Percentiles rank a stretch among this genome's conserved stretches.
Conservation (phyloP, 2,329 filamentous ascomycete species). For the Aaosphaeria pasadenensis region DNA sequence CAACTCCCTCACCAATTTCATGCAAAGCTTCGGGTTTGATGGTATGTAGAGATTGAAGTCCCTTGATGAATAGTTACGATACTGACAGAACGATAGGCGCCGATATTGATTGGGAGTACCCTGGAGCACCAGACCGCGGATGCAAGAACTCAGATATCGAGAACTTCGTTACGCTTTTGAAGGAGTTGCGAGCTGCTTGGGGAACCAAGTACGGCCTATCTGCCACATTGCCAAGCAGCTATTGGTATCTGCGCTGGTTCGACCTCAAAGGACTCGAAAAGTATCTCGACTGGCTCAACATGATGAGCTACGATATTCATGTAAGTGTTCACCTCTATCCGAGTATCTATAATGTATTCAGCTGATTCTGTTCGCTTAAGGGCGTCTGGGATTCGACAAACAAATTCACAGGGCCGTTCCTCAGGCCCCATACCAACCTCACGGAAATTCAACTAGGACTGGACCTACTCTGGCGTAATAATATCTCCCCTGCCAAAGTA, state of each 20-base stretch:
- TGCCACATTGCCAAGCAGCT: constrained; percentile 15
- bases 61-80: constrained; percentile 39
- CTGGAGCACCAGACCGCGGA: constrained; percentile 1
- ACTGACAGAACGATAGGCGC: constrained; percentile 35
- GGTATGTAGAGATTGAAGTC: constrained; percentile 27
- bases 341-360: too few relatives aligned
- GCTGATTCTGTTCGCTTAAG: too few relatives aligned
- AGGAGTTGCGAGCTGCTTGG: not conserved
- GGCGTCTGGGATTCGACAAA: not conserved
- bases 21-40: constrained; percentile 43
- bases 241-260: constrained; percentile 22
- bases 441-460: constrained; percentile 43
- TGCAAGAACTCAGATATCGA: not conserved
- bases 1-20: constrained; percentile 37
- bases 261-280: constrained; percentile 37
- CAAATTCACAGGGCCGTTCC: not conserved
- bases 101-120: constrained; percentile 27
- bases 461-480: constrained; percentile 47
- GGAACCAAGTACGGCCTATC: constrained; percentile 17
- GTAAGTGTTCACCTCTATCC: constrained; percentile 14
- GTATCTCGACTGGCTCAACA: constrained; percentile 28
- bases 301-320: constrained; percentile 40
- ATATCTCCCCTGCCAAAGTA: constrained; percentile 41
- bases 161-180: not conserved
- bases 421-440: constrained; percentile 43